Evolutionary conservation across 179 eudicot species (phyloP).

Genomic region (Actinidia polygama): DNA sequence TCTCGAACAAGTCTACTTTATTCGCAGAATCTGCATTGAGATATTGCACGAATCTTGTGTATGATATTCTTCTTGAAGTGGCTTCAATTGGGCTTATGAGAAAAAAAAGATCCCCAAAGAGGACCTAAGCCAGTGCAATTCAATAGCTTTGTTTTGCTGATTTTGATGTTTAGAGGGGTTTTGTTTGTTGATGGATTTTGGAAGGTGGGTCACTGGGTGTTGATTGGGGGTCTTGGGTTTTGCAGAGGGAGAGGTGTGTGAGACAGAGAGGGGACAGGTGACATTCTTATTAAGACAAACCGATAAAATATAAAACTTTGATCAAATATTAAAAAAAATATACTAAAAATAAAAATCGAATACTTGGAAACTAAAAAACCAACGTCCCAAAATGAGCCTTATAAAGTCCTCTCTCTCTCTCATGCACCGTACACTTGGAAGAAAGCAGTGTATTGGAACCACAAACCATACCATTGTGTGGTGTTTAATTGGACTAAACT

Average conservation of each 20-base stretch:
- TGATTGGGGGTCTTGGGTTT: slow-evolving; percentile 43
- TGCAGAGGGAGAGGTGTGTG: slow-evolving; percentile 50
- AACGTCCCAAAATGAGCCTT: too few species aligned
- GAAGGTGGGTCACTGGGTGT: slow-evolving; percentile 36
- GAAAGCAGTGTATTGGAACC: not conserved
- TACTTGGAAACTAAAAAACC: too few species aligned
- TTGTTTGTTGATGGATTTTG: slow-evolving; percentile 29
- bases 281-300: slow-evolving; percentile 23
- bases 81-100: slow-evolving; percentile 37
- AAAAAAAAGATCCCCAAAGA: slow-evolving; percentile 31
- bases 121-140: slow-evolving; percentile 49
- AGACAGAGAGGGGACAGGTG: slow-evolving; percentile 45
- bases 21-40: slow-evolving; percentile 71
- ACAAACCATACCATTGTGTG: not conserved
- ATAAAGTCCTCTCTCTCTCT: not conserved
- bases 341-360: too few species aligned
- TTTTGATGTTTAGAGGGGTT: slow-evolving; percentile 28
- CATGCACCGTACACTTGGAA: not conserved
- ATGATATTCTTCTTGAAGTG: slow-evolving; percentile 66
- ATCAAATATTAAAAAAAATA: too few species aligned
- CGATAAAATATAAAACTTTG: not conserved
- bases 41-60: slow-evolving; percentile 72
- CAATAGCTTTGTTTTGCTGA: slow-evolving; percentile 51
- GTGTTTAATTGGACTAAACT: too few species aligned
- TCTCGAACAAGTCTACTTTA: slow-evolving; percentile 74